Base-by-base conservation (phyloP, 176 grass and related monocot species). In the Cenchrus purpureus region DNA sequence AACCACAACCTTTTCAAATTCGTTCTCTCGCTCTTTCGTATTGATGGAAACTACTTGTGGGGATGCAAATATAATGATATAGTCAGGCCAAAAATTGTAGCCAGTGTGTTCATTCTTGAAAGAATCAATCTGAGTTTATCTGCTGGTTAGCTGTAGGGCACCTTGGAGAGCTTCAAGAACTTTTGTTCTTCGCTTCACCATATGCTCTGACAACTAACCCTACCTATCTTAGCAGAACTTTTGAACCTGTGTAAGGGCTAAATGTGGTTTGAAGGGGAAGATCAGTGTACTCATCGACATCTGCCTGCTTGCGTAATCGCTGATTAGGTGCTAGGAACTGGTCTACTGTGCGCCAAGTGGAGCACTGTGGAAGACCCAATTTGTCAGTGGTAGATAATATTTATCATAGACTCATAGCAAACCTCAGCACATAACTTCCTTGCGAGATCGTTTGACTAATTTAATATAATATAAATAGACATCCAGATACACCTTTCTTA, bases 381-480 rank as follows among this genome's bases (percentile, higher is more conserved):
- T 77, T 68, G 25, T 77, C 44, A 70, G 45, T 83, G 19, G n/a
- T 58, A 63, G 65, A 70, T n/a, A 29, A 29, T 7, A 20, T 72
- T 40, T 43, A 7, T n/a, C 53, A 55, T 15, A 55, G 15, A 5
- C 16, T 58, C 5, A 25, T 43, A 74, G 16, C 37, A 40, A 40
- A 40, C 37, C 37, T 40, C 37, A 40, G 37, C 48, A 65, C 8
- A 72, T 70, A 85, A 40, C 8, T 79, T 51, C 4, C 4, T 15
- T 19, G 20, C 10, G 25, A 73, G 73, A 83, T 88, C 52, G 40
- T 88, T 69, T 62, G 53, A 62, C 66, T 56, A 71, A 14, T 55
- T 88, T 83, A 10, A 77, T 59, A 34, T 48, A 70, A 69, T 68
- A 69, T 68, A 54, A 17, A 59, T 59, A 7, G 19, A 19, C 1